phyloP scores from a whole-genome alignment of 2,329 filamentous ascomycete genomes.

The Ceratocystis eucalypticola region DNA sequence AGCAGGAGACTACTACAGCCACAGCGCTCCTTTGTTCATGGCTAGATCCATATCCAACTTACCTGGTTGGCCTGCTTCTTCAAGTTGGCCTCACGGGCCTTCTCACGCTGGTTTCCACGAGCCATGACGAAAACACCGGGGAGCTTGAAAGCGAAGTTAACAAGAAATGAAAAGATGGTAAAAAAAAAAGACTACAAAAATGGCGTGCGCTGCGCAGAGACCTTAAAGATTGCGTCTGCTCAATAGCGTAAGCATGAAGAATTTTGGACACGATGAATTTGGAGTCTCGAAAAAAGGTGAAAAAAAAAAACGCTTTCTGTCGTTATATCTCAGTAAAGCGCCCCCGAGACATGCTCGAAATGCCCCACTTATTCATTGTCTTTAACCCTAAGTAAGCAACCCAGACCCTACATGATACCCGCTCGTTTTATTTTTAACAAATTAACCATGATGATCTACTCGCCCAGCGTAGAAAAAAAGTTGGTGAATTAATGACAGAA shows the following conservation, averaged over 20 bases:
- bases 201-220: background rate
- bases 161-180: background rate
- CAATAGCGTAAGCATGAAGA: background rate
- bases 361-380: background rate
- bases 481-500: no score
- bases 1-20: background rate
- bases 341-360: background rate
- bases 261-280: background rate
- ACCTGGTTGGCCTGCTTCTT: slow-evolving; percentile 55
- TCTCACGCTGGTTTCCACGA: slow-evolving; percentile 91
- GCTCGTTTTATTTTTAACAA: background rate
- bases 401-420: background rate
- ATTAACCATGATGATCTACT: no score
- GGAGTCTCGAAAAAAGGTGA: background rate
- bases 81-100: slow-evolving; percentile 74
- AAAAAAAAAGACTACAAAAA: slow-evolving; percentile 7
- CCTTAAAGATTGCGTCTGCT: background rate
- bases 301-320: background rate
- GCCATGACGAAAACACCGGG: slow-evolving; percentile 47
- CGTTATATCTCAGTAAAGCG: background rate
- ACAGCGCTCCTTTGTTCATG: background rate
- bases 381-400: background rate
- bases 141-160: background rate
- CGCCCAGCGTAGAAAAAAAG: no score
- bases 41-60: slow-evolving; percentile 25